Conservation (phyloP, 805 yeast species). For the Cyberlindnera bimundalis region DNA sequence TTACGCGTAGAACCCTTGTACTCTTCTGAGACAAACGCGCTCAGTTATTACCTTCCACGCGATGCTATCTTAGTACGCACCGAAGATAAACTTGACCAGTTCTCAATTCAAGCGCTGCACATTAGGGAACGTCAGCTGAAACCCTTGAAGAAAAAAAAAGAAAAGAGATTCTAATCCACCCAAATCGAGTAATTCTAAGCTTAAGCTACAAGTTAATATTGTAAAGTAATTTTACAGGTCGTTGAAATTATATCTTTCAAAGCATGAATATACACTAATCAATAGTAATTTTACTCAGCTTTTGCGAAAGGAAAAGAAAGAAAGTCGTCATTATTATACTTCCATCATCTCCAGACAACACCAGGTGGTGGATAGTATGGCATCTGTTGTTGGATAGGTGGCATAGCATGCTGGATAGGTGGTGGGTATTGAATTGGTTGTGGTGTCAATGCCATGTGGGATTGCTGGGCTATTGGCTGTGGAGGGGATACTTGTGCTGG, state of each 20-base stretch:
- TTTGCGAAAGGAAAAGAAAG: not conserved
- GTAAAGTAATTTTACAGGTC: no score
- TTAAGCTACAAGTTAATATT: no score
- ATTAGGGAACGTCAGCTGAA: not conserved
- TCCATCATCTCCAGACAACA: slow-evolving; percentile 13
- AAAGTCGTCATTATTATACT: not conserved
- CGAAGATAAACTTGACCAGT: no score
- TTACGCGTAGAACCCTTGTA: no score
- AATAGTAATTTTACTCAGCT: no score
- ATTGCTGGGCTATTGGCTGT: slow-evolving; percentile 1
- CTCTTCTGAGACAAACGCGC: not conserved
- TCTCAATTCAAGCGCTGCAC: not conserved
- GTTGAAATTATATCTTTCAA: no score
- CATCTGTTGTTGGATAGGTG: slow-evolving; percentile 8
- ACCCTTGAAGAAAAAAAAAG: no score
- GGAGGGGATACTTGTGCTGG: slow-evolving; percentile 3
- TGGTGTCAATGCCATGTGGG: not conserved
- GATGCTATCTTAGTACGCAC: no score
- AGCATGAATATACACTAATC: no score
- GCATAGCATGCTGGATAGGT: slow-evolving; percentile 2
- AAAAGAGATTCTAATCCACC: no score
- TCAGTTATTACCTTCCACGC: no score
- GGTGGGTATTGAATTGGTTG: slow-evolving; percentile 4
- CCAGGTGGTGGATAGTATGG: slow-evolving; percentile 12
- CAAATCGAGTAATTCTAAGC: no score